phyloP scores from a whole-genome alignment of 23 red algal species.

The Gracilaria caudata region DNA sequence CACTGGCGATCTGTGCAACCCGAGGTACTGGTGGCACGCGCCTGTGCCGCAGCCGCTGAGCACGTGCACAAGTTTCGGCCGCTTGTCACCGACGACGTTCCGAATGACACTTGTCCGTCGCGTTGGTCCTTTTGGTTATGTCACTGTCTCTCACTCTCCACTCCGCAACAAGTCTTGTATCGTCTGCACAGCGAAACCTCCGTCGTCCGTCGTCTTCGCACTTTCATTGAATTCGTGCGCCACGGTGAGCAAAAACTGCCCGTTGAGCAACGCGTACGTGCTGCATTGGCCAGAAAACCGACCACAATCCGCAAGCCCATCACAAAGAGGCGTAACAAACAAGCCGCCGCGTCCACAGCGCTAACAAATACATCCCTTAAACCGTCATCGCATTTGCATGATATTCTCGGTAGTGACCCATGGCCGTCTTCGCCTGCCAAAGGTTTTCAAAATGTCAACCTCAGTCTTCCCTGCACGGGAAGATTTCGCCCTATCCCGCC shows the following conservation, averaged over 20 bases:
- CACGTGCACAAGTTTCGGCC: constrained; percentile 3
- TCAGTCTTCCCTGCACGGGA: constrained; percentile 14
- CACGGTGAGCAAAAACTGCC: not conserved
- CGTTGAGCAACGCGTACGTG: not conserved
- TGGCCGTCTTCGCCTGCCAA: constrained; percentile 43
- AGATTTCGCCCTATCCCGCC: constrained; percentile 19
- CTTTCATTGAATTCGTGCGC: constrained; percentile 10
- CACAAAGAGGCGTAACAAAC: constrained; percentile 14
- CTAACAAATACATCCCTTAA: not conserved
- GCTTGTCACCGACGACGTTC: constrained; percentile 13
- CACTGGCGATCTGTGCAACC: constrained; percentile 40
- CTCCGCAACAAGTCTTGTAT: not conserved
- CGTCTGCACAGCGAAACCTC: constrained; percentile 25
- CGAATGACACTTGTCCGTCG: constrained; percentile 26
- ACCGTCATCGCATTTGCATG: not conserved
- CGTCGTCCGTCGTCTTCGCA: constrained; percentile 10
- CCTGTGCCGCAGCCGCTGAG: constrained; percentile 20
- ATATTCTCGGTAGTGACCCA: constrained; percentile 16
- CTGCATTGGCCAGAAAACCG: not conserved
- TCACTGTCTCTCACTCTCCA: constrained; percentile 20
- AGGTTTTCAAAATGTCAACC: constrained; percentile 33
- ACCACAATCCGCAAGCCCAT: not conserved
- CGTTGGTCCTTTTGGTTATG: constrained; percentile 32
- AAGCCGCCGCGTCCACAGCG: not conserved
- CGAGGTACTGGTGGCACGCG: constrained; percentile 18